Evolutionary conservation across 2,329 filamentous ascomycete species (phyloP).

Genomic region (Seiridium cupressi): DNA sequence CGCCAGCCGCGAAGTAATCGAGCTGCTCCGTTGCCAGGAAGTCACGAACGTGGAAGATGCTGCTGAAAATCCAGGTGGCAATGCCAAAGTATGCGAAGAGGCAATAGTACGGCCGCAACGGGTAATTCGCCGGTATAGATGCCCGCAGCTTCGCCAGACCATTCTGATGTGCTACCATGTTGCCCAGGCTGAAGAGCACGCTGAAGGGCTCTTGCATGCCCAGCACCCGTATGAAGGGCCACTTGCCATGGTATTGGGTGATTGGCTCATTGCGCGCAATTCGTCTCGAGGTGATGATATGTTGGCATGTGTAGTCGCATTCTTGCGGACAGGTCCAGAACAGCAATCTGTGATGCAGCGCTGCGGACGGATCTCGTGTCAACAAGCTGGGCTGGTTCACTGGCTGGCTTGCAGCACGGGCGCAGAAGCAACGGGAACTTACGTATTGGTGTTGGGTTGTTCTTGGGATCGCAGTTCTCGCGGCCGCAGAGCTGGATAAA

Average conservation of each 20-base stretch:
- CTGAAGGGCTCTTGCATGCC: conserved; percentile 95
- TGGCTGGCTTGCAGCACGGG: no score
- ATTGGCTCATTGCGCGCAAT: conserved; percentile 64
- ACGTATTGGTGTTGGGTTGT: conserved; percentile 66
- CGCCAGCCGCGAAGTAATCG: conserved; percentile 94
- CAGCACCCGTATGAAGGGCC: conserved; percentile 88
- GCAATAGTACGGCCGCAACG: conserved; percentile 78
- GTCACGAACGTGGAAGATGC: conserved; percentile 90
- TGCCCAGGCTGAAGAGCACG: conserved; percentile 89
- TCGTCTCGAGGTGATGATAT: conserved; percentile 77
- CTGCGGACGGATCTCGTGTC: conserved; percentile 41
- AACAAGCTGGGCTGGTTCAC: no score
- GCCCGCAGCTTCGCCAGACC: conserved; percentile 72
- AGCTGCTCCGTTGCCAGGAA: conserved; percentile 84
- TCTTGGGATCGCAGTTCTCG: conserved; percentile 73
- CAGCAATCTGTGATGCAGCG: conserved; percentile 79
- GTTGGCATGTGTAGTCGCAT: conserved; percentile 98
- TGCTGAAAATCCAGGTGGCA: conserved; percentile 81
- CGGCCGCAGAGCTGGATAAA: conserved; percentile 67
- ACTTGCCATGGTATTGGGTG: conserved; percentile 97
- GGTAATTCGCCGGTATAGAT: conserved; percentile 69
- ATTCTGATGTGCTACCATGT: conserved; percentile 79
- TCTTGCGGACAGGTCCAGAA: conserved; percentile 90
- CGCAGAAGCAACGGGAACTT: conserved; percentile 31
- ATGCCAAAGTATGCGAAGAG: conserved; percentile 78